These are phyloP conservation scores for Actinomortierella wolfii DNA, from an alignment of 371 early-diverging fungal genomes.

Conservation along the genomic window DNA sequence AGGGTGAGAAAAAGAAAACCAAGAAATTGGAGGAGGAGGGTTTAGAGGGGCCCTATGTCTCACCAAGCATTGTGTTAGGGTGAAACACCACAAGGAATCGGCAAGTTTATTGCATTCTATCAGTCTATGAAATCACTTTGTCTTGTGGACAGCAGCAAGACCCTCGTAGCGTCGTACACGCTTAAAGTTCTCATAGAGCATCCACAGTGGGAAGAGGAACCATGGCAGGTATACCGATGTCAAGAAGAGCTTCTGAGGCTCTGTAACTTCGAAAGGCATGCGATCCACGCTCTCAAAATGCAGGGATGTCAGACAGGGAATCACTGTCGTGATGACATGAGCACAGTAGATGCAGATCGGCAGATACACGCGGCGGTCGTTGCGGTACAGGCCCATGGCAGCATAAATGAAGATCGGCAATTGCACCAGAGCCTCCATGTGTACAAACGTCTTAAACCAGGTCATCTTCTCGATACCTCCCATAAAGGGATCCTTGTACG, in stretches of 20 bases:
- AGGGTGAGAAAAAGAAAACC: background rate
- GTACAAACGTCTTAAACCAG: slow-evolving; percentile 46
- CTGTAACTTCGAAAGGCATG: slow-evolving; percentile 27
- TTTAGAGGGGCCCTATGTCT: background rate
- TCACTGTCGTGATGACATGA: slow-evolving; percentile 46
- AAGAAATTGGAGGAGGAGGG: background rate
- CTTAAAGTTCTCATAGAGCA: slow-evolving; percentile 35
- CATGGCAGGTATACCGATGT: slow-evolving; percentile 29
- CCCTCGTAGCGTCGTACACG: slow-evolving; percentile 32
- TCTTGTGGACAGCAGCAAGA: no score
- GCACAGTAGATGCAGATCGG: slow-evolving; percentile 42
- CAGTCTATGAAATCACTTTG: no score
- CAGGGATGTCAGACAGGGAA: slow-evolving; percentile 33
- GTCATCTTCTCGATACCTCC: slow-evolving; percentile 15
- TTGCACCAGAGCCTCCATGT: slow-evolving; percentile 34
- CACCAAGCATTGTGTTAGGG: no score
- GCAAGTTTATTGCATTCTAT: no score
- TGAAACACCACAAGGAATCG: no score
- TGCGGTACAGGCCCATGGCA: slow-evolving; percentile 32
- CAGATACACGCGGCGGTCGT: slow-evolving; percentile 20
- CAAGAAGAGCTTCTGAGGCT: slow-evolving; percentile 22
- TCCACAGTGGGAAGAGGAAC: slow-evolving; percentile 40
- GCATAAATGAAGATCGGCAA: slow-evolving; percentile 39
- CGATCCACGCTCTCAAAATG: slow-evolving; percentile 15
- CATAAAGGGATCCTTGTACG: slow-evolving; percentile 30